Evolutionary conservation across 768 basidiomycete genomes (phyloP).

Genomic region (Collybia sordida): DNA sequence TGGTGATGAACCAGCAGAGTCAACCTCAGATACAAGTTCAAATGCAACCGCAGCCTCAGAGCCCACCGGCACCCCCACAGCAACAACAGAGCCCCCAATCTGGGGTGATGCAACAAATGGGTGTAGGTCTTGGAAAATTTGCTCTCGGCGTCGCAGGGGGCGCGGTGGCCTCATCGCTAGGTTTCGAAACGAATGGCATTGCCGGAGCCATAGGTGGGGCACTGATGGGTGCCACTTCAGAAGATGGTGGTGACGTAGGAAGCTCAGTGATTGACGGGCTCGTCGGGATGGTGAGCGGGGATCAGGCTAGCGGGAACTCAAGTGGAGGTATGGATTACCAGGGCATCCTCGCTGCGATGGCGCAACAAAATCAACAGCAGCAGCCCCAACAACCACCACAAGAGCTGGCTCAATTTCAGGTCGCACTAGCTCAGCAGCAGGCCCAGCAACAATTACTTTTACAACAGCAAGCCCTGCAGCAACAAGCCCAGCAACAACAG

Average conservation of each 20-base stretch:
- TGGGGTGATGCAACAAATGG: neutral
- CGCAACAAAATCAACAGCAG: conserved; percentile 24
- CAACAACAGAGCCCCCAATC: neutral
- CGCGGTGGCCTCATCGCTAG: conserved; percentile 5
- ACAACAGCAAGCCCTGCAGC: conserved; percentile 1
- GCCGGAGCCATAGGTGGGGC: conserved; percentile 8
- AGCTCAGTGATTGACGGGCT: conserved; percentile 12
- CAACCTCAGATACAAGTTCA: no score
- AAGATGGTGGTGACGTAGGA: conserved; percentile 3
- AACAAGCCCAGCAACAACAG: neutral
- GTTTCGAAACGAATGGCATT: neutral
- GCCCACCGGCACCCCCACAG: neutral
- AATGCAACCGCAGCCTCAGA: neutral
- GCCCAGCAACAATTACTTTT: conserved; percentile 6
- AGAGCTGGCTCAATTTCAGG: conserved; percentile 8
- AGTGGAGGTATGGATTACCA: conserved; percentile 28
- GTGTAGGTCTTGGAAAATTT: conserved; percentile 5
- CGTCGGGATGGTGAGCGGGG: conserved; percentile 4
- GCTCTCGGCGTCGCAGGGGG: conserved; percentile 9
- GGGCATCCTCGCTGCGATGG: conserved; percentile 25
- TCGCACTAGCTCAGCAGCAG: conserved; percentile 7
- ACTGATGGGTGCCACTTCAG: neutral
- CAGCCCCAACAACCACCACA: conserved; percentile 10
- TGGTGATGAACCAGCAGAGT: no score
- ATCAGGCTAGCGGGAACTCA: conserved; percentile 7